Conservation (phyloP, 495 filamentous ascomycete genomes). For the Xylaria longipes region DNA sequence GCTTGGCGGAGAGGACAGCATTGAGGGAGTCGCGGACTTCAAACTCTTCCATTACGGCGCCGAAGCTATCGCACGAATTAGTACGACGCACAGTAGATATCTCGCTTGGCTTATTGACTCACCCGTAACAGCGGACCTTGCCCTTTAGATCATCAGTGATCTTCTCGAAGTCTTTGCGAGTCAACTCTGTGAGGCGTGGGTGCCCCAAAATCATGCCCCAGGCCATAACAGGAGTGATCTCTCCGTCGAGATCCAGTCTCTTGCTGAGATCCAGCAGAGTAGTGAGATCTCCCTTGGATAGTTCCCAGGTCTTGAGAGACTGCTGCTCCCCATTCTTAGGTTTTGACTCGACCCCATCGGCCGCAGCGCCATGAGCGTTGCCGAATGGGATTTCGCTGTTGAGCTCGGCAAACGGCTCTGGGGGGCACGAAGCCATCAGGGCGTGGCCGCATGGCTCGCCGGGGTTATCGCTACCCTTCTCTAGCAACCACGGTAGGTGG, state of each 20-base stretch:
- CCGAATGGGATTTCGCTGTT: constrained; percentile 59
- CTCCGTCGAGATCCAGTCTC: constrained; percentile 83
- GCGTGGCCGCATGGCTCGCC: constrained; percentile 75
- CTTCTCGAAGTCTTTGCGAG: constrained; percentile 70
- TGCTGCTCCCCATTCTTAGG: constrained; percentile 42
- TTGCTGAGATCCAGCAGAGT: constrained; percentile 85
- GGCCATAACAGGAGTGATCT: constrained; percentile 97
- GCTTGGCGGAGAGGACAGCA: constrained; percentile 69
- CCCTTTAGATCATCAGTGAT: constrained; percentile 74
- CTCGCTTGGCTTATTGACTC: constrained; percentile 47
- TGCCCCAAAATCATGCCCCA: constrained; percentile 82
- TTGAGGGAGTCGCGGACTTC: constrained; percentile 87
- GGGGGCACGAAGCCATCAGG: constrained; percentile 88
- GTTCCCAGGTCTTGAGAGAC: constrained; percentile 67
- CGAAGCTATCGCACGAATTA: constrained; percentile 64
- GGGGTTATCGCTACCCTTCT: constrained; percentile 60
- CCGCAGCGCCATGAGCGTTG: constrained; percentile 33
- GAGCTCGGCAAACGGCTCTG: constrained; percentile 58
- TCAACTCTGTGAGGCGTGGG: constrained; percentile 68
- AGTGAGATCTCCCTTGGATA: constrained; percentile 74
- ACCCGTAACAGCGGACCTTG: constrained; percentile 95
- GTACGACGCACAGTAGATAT: constrained; percentile 12
- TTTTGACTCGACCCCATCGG: constrained; percentile 39
- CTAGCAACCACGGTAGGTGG: constrained; percentile 81
- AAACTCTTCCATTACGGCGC: constrained; percentile 88